These are phyloP conservation scores for Pseudoturritis turrita DNA, from an alignment of 345 rosid species.

Conservation along the genomic window DNA sequence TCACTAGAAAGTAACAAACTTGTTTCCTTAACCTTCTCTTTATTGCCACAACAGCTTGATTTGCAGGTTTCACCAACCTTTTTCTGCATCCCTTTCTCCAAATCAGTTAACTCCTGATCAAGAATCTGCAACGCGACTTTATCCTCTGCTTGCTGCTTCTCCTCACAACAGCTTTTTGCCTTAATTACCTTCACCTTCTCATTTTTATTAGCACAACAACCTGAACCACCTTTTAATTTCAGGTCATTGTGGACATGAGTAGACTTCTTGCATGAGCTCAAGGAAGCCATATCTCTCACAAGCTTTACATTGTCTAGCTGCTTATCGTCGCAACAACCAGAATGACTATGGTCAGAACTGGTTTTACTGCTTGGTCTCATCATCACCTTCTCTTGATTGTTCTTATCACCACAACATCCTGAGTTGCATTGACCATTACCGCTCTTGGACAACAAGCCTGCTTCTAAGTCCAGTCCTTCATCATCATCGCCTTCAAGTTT, in stretches of 20 bases:
- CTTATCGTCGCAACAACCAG: constrained; percentile 29
- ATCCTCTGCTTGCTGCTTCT: constrained; percentile 4
- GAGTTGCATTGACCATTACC: constrained; percentile 20
- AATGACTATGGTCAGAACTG: constrained; percentile 8
- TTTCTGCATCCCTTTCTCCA: constrained; percentile 10
- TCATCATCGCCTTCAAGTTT: constrained; percentile 18
- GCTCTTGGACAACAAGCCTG: constrained; percentile 29
- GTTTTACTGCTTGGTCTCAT: background rate
- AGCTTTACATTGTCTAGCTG: constrained; percentile 9
- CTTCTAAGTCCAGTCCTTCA: constrained; percentile 21
- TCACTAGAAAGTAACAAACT: background rate
- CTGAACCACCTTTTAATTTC: constrained; percentile 16
- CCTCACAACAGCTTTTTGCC: constrained; percentile 20
- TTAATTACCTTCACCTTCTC: constrained; percentile 8
- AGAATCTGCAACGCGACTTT: background rate
- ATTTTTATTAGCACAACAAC: constrained; percentile 15
- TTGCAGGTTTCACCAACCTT: constrained; percentile 23
- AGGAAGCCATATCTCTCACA: constrained; percentile 9
- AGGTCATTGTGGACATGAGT: constrained; percentile 8
- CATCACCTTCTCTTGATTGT: constrained; percentile 19
- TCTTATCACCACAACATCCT: constrained; percentile 28
- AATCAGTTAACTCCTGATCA: background rate
- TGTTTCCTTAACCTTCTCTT: constrained; percentile 18
- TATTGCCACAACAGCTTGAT: constrained; percentile 22
- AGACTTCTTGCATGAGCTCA: constrained; percentile 30